Conservation (phyloP, 176 grass and related monocot species). For the Pontederia crassipes region DNA sequence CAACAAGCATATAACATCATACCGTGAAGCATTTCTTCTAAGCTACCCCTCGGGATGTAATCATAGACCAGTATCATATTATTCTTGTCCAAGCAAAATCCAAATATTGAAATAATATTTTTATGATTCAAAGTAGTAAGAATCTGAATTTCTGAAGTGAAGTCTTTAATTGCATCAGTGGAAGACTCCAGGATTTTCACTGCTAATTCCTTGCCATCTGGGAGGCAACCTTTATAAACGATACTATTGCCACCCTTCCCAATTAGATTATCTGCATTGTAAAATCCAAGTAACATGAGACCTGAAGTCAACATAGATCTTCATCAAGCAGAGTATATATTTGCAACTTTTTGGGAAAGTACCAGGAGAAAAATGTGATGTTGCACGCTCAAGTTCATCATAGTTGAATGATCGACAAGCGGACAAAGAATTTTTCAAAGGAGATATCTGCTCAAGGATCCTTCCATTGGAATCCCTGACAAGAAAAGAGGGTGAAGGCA, state of each 20-base stretch:
- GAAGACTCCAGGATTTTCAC: conserved; percentile 80
- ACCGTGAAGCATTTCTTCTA: conserved; percentile 89
- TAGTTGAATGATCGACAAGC: conserved; percentile 48
- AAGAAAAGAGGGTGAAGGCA: conserved; percentile 23
- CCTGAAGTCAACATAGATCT: too few relatives aligned
- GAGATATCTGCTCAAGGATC: conserved; percentile 49
- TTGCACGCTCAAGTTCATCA: conserved; percentile 65
- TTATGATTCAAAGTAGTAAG: conserved; percentile 55
- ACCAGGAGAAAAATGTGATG: conserved; percentile 72
- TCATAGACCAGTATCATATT: conserved; percentile 79
- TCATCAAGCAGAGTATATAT: neutral
- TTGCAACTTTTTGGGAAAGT: conserved; percentile 11
- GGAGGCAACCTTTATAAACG: conserved; percentile 67
- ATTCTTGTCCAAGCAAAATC: conserved; percentile 86
- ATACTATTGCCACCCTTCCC: conserved; percentile 88
- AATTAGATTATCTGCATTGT: conserved; percentile 68
- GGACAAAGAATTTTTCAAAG: conserved; percentile 61
- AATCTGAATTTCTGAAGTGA: conserved; percentile 66
- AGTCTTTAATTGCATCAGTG: conserved; percentile 64
- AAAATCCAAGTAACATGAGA: neutral
- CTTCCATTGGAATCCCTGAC: conserved; percentile 31
- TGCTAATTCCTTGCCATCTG: conserved; percentile 47
- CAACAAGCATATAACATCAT: neutral
- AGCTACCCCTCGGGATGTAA: conserved; percentile 70
- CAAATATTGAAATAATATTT: conserved; percentile 58